Evolutionary conservation across 2,329 filamentous ascomycete genomes (phyloP).

Genomic region (Phialophora tarda): DNA sequence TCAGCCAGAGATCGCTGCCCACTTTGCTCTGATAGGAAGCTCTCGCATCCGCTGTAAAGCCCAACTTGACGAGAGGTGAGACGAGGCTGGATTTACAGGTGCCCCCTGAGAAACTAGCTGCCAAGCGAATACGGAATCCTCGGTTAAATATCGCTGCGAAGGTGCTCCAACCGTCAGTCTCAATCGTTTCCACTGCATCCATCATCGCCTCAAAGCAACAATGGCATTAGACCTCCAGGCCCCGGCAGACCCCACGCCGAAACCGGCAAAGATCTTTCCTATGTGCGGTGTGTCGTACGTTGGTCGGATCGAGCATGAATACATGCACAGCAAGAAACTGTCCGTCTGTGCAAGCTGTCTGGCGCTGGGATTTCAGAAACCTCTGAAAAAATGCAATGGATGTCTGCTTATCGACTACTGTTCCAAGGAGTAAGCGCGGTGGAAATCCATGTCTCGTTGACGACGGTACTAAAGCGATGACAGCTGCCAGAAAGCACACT

Average conservation of each 20-base stretch:
- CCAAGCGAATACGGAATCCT: background rate
- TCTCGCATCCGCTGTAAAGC: too few relatives aligned
- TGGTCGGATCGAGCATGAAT: slow-evolving; percentile 39
- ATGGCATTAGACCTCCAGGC: slow-evolving; percentile 8
- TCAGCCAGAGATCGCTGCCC: background rate
- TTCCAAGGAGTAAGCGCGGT: slow-evolving; percentile 34
- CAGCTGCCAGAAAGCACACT: slow-evolving; percentile 42
- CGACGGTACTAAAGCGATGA: background rate
- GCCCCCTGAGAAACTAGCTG: background rate
- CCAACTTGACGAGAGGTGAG: too few relatives aligned
- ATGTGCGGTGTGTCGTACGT: slow-evolving; percentile 35
- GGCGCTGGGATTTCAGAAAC: slow-evolving; percentile 38
- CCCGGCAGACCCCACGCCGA: background rate
- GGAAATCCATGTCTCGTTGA: background rate
- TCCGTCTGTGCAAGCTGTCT: slow-evolving; percentile 38
- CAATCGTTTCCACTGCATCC: background rate
- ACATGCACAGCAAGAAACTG: slow-evolving; percentile 38
- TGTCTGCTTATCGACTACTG: slow-evolving; percentile 39
- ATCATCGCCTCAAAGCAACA: background rate
- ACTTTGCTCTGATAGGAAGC: background rate
- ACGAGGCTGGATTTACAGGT: background rate
- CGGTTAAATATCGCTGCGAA: background rate
- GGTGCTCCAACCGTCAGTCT: background rate
- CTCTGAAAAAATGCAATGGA: slow-evolving; percentile 37
- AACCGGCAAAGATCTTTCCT: slow-evolving; percentile 31